Evolutionary conservation across 116 monocot genomes (phyloP).

Genomic region (Thalassia testudinum): DNA sequence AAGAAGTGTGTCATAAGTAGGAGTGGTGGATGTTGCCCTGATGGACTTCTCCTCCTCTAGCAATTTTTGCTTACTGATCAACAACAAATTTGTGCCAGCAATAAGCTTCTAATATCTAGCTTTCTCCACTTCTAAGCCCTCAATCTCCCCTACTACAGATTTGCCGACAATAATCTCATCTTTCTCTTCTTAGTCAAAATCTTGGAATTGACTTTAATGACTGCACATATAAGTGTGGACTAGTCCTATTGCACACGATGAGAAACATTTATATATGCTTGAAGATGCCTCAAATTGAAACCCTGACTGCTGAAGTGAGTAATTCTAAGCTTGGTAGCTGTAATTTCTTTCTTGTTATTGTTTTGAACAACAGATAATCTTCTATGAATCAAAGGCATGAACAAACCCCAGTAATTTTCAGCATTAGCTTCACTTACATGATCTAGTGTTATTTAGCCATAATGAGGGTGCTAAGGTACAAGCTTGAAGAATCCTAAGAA

Average conservation of each 20-base stretch:
- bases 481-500: constrained; percentile 3
- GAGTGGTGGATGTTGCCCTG: neutral
- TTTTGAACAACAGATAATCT: constrained; percentile 2
- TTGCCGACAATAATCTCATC: constrained; percentile 4
- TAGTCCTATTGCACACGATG: neutral
- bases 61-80: neutral
- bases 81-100: neutral
- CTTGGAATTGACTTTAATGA: neutral
- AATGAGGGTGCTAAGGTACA: constrained; percentile 7
- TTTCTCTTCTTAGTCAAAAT: constrained; percentile 3
- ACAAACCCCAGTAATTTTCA: constrained; percentile 8
- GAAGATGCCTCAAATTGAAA: constrained; percentile 4
- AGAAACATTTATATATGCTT: constrained; percentile 4
- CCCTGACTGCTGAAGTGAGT: constrained; percentile 4
- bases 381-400: constrained; percentile 7
- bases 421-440: constrained; percentile 2
- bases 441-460: constrained; percentile 3
- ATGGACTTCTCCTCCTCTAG: constrained; percentile 6
- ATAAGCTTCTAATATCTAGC: constrained; percentile 1
- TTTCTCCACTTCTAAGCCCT: constrained; percentile 6
- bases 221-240: neutral
- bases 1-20: constrained; percentile 3
- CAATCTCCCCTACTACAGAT: constrained; percentile 1
- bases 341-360: constrained; percentile 3
- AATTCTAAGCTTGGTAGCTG: constrained; percentile 3